Conservation (phyloP, 148 eudicot species). For the Gaultheria prostrata region DNA sequence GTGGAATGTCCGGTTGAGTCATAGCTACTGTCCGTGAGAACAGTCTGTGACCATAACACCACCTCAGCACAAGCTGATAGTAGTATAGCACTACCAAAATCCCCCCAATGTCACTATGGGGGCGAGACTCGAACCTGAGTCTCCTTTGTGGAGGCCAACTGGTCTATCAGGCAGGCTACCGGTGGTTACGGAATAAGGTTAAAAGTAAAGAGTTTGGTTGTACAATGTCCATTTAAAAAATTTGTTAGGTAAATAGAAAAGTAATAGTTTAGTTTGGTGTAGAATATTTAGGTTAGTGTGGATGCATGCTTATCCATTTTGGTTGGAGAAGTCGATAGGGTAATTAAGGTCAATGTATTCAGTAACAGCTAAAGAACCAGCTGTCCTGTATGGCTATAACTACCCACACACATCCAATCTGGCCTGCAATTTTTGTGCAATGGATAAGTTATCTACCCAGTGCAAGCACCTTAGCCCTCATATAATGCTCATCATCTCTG, state of each 20-base stretch:
- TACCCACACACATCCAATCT: neutral
- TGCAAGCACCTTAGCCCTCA: neutral
- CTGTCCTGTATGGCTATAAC: neutral
- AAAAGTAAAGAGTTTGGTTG: neutral
- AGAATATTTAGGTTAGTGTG: neutral
- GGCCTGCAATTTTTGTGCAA: neutral
- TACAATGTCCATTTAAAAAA: neutral
- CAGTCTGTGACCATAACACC: too few relatives aligned
- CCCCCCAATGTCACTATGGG: too few relatives aligned
- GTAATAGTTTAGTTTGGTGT: neutral
- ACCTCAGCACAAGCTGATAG: too few relatives aligned
- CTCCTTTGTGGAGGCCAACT: too few relatives aligned
- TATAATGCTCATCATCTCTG: neutral
- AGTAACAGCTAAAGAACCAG: neutral
- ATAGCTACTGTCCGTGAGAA: too few relatives aligned
- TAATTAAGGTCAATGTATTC: neutral
- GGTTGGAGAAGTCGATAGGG: neutral
- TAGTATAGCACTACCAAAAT: too few relatives aligned
- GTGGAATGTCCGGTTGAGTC: too few relatives aligned
- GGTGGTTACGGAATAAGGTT: too few relatives aligned
- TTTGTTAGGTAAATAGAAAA: neutral
- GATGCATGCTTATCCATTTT: conserved; percentile 4
- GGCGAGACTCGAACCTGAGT: too few relatives aligned
- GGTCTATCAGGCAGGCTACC: too few relatives aligned
- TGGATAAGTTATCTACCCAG: neutral